Base-by-base conservation (phyloP, 805 yeast genomes). In the Myxozyma udenii region DNA sequence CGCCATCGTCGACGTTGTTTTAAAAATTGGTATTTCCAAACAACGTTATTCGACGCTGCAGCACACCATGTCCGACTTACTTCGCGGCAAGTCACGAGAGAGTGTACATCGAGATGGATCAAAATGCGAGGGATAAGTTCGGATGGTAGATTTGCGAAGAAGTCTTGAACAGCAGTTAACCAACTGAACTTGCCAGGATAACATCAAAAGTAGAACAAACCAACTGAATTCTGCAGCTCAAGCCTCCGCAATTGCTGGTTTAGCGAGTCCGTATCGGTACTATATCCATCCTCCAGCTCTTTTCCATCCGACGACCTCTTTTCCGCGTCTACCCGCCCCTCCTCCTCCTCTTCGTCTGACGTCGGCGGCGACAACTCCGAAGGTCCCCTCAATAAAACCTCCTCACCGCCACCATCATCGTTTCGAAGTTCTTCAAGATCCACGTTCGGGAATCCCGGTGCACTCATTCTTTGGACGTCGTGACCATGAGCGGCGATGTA, bases 61-160 rank as follows among this genome's bases (percentile, higher is more conserved):
- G 45, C 36, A 11, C 44, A 22, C 58, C 61, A 57, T 11, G 43
- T 41, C n/a, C 28, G 38, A 26, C 44, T 45, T n/a, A 58, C 61
- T 11, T 16, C 43, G 48, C 33, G 37, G 45, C 57, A 57, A n/a
- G n/a, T 28, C 21, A 44, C 19, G 5, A 58, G 28, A 5, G 44
- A 22, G 11, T 26, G 36, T 16, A 47, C 41, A 16, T 47, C 42
- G 23, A 58, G 47, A 30, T 28, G 36, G 35, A 45, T 9, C 28
- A 58, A 51, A 11, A 58, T 53, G n/a, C 40, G 58, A 6, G 48
- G 44, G 5, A 41, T 18, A 12, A 58, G 41, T 39, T 58, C 61
- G 11, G 32, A 7, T 1, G 61, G 61, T 3, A 58, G 53, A 18
- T n/a, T 9, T n/a, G 19, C 22, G 21, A 39, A 23, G 30, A 30